Conservation (phyloP, 2,329 filamentous ascomycete species). For the Xylariaceae sp. region DNA sequence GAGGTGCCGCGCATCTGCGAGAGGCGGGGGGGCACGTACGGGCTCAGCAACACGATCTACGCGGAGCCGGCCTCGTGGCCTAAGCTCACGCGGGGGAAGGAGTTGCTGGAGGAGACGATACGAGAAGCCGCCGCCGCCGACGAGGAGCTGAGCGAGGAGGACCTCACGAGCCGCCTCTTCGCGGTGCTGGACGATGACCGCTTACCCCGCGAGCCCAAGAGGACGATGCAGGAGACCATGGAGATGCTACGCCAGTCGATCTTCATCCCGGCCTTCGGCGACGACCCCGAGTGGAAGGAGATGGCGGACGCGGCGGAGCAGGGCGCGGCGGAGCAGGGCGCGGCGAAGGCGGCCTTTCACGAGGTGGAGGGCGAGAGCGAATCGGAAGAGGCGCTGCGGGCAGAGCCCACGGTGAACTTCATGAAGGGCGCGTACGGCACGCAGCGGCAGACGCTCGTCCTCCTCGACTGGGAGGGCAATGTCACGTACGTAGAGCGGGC, state of each 20-base stretch:
- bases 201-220: conserved; percentile 36
- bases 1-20: conserved; percentile 52
- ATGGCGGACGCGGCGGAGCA: conserved; percentile 35
- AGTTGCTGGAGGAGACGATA: conserved; percentile 36
- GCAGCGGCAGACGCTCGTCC: conserved; percentile 54
- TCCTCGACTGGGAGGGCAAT: conserved; percentile 57
- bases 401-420: conserved; percentile 35
- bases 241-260: conserved; percentile 50
- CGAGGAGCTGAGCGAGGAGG: conserved; percentile 33
- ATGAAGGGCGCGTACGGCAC: conserved; percentile 57
- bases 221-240: conserved; percentile 47
- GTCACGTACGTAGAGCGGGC: conserved; percentile 53
- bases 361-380: conserved; percentile 29
- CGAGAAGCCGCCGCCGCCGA: conserved; percentile 29
- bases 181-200: conserved; percentile 49
- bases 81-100: conserved; percentile 49
- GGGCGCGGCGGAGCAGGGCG: conserved; percentile 32
- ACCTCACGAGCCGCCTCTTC: conserved; percentile 45
- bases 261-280: conserved; percentile 53
- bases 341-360: conserved; percentile 28
- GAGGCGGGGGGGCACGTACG: conserved; percentile 45
- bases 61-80: conserved; percentile 49
- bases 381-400: conserved; percentile 28
- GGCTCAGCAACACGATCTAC: conserved; percentile 56
- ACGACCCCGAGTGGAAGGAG: conserved; percentile 34